Percentiles rank a stretch among this genome's conserved stretches.
Conservation (phyloP, 2,329 filamentous ascomycete genomes). For the Lachnellula willkommii region DNA sequence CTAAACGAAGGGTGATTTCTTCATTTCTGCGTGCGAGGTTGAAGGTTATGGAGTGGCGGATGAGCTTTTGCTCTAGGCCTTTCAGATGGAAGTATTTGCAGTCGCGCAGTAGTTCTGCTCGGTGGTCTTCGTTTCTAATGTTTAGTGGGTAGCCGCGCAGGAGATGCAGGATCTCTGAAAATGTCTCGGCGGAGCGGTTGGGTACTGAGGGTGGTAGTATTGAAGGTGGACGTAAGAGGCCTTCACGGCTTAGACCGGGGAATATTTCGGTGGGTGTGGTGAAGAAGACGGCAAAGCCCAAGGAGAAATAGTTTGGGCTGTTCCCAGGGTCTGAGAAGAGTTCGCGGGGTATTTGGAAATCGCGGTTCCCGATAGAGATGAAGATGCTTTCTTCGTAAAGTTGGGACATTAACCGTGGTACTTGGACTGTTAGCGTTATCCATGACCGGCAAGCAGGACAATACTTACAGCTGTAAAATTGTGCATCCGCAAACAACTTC, state of each 20-base stretch:
- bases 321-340: slow-evolving; percentile 82
- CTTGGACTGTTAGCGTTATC: slow-evolving; percentile 38
- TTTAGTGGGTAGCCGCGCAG: slow-evolving; percentile 78
- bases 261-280: slow-evolving; percentile 74
- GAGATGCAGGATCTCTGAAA: slow-evolving; percentile 74
- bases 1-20: slow-evolving; percentile 75
- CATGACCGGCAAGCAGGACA: not conserved
- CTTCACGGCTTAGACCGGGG: slow-evolving; percentile 73
- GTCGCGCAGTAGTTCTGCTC: slow-evolving; percentile 72
- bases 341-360: slow-evolving; percentile 87
- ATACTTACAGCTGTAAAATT: slow-evolving; percentile 77
- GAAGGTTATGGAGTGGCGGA: slow-evolving; percentile 69
- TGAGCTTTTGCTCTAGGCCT: slow-evolving; percentile 80
- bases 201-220: slow-evolving; percentile 79
- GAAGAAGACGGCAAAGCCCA: slow-evolving; percentile 87
- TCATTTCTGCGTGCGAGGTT: slow-evolving; percentile 63
- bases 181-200: slow-evolving; percentile 75
- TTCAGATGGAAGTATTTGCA: slow-evolving; percentile 92
- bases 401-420: slow-evolving; percentile 84
- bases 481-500: slow-evolving; percentile 86
- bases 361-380: slow-evolving; percentile 78
- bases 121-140: slow-evolving; percentile 71
- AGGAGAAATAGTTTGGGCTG: slow-evolving; percentile 90
- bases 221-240: slow-evolving; percentile 77
- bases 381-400: slow-evolving; percentile 89